These are phyloP conservation scores for Phialemoniopsis sp. DNA, from an alignment of 2,329 filamentous ascomycete genomes.

Conservation along the genomic window DNA sequence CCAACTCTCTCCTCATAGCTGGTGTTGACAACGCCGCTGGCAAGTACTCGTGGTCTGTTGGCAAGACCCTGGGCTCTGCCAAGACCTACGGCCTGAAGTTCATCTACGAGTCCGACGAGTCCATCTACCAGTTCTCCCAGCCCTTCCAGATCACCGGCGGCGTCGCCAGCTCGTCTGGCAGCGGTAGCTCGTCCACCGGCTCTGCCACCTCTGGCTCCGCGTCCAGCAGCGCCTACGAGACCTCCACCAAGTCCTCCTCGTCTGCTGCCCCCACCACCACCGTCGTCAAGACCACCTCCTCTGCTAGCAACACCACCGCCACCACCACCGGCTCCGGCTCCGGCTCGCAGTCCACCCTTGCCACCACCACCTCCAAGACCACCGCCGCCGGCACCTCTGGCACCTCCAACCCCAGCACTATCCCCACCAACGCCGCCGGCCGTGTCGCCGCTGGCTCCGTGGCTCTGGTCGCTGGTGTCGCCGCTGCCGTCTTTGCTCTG, in stretches of 20 bases:
- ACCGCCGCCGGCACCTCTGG: not conserved
- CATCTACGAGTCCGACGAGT: slow-evolving; percentile 38
- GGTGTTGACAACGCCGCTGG: slow-evolving; percentile 40
- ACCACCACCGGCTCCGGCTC: slow-evolving; percentile 8
- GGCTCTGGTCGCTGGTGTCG: slow-evolving; percentile 32
- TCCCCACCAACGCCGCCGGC: slow-evolving; percentile 26
- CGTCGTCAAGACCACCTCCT: slow-evolving; percentile 15
- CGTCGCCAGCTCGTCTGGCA: slow-evolving; percentile 10
- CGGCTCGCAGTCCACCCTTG: slow-evolving; percentile 5
- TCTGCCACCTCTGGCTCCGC: slow-evolving; percentile 15
- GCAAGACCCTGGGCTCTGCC: slow-evolving; percentile 31
- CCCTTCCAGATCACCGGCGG: slow-evolving; percentile 49
- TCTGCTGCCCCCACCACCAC: slow-evolving; percentile 11
- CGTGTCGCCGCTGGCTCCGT: slow-evolving; percentile 33
- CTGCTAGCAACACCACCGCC: slow-evolving; percentile 17
- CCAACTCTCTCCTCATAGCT: slow-evolving; percentile 26
- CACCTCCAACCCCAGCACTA: slow-evolving; percentile 5
- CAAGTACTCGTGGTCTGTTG: slow-evolving; percentile 46
- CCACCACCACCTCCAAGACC: slow-evolving; percentile 6
- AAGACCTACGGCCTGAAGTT: slow-evolving; percentile 55
- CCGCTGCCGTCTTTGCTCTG: slow-evolving; percentile 36
- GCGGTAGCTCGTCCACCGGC: slow-evolving; percentile 11
- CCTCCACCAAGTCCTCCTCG: slow-evolving; percentile 9
- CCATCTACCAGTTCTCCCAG: slow-evolving; percentile 58
- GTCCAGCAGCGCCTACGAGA: slow-evolving; percentile 6